Percentiles rank a stretch among this genome's conserved stretches.
Conservation (phyloP, 352 stramenopile species). For the Phytophthora agathidicida region DNA sequence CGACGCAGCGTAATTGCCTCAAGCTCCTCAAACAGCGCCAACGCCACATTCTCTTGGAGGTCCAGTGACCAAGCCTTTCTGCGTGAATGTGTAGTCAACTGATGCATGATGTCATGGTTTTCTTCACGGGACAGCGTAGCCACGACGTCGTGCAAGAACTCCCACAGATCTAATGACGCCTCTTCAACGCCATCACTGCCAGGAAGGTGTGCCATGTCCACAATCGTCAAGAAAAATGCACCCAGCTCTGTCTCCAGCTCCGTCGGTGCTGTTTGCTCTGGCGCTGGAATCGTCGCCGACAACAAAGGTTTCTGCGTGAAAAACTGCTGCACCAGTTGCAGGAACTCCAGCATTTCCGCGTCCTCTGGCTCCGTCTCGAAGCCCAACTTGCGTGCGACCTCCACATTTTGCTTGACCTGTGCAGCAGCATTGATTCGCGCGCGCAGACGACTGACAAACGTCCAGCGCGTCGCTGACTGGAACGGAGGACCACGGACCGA, state of each 20-base stretch:
- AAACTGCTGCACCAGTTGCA: constrained; percentile 75
- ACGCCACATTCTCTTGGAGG: constrained; percentile 53
- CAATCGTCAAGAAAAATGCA: constrained; percentile 62
- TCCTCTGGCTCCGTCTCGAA: constrained; percentile 82
- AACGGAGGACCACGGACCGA: constrained; percentile 80
- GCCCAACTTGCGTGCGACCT: constrained; percentile 61
- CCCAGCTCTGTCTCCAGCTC: constrained; percentile 57
- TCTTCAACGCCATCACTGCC: constrained; percentile 19
- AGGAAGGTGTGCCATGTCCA: constrained; percentile 52
- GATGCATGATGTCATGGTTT: constrained; percentile 57
- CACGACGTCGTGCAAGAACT: constrained; percentile 51
- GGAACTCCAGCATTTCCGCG: constrained; percentile 71
- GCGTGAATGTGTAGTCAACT: constrained; percentile 52
- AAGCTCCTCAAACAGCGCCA: constrained; percentile 40
- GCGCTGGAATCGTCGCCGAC: constrained; percentile 8
- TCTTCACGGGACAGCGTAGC: constrained; percentile 33
- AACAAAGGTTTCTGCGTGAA: constrained; percentile 58
- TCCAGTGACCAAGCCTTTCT: constrained; percentile 62
- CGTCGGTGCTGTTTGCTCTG: constrained; percentile 19
- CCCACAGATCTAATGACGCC: constrained; percentile 47
- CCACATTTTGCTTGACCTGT: constrained; percentile 63
- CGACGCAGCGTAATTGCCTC: constrained; percentile 33
- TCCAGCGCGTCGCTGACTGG: constrained; percentile 78
- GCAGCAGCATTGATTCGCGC: constrained; percentile 67
- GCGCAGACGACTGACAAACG: constrained; percentile 61